Percentiles rank a stretch among this genome's conserved stretches.
Conservation (phyloP, 495 filamentous ascomycete species). For the Letharia columbiana region DNA sequence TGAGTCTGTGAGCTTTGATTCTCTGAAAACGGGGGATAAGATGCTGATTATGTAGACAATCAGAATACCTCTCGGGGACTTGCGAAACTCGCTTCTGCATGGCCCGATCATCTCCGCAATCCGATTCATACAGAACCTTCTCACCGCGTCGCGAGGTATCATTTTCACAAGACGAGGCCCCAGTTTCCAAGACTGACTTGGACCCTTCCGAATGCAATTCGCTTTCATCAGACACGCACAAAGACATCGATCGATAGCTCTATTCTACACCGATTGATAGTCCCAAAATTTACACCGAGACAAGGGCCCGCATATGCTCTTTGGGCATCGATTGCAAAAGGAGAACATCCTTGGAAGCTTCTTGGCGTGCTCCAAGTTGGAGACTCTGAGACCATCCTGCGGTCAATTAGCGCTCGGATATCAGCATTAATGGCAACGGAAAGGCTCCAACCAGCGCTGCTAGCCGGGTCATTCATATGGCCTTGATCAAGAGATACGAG, state of each 20-base stretch:
- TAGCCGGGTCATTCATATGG: not conserved
- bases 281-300: not conserved
- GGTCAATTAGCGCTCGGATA: slow-evolving; percentile 8
- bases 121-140: not conserved
- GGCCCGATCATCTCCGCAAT: slow-evolving; percentile 1
- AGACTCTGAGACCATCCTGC: not conserved
- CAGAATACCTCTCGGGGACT: not conserved
- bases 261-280: not conserved
- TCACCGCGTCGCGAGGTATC: not conserved
- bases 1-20: slow-evolving; percentile 4
- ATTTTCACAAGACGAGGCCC: not conserved
- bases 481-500: not conserved
- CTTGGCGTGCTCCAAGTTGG: not conserved
- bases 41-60: slow-evolving; percentile 4
- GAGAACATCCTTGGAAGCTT: not conserved
- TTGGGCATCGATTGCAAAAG: not conserved
- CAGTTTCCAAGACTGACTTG: not conserved
- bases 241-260: not conserved
- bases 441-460: not conserved
- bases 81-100: not conserved
- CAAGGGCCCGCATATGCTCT: not conserved
- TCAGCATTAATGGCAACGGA: not conserved
- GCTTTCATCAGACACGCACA: not conserved
- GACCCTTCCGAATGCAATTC: not conserved
- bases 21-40: not conserved